phyloP scores from a whole-genome alignment of 768 basidiomycete species.

The Tricholoma hemisulphureum region DNA sequence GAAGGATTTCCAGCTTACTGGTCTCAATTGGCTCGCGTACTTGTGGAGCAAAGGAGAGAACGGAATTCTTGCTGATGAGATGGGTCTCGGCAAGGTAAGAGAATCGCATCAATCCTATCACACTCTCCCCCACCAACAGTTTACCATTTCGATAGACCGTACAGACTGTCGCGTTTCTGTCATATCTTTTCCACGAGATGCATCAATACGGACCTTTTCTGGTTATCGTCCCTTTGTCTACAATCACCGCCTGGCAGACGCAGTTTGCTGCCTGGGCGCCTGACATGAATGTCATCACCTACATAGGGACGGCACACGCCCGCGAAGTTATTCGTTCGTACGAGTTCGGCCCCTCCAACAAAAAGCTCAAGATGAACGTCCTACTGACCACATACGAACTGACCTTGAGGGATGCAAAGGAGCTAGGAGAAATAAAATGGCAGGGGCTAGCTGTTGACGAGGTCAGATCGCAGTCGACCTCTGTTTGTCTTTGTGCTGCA shows the following conservation, averaged over 20 bases:
- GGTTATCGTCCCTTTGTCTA: slow-evolving; percentile 96
- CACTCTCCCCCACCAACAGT: neutral
- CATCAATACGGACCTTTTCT: slow-evolving; percentile 96
- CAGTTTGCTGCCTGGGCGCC: slow-evolving; percentile 96
- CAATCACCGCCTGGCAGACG: slow-evolving; percentile 96
- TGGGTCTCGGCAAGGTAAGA: slow-evolving; percentile 93
- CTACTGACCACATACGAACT: slow-evolving; percentile 96
- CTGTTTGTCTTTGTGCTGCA: slow-evolving; percentile 2
- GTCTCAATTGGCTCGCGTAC: slow-evolving; percentile 98
- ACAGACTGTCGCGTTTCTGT: slow-evolving; percentile 93
- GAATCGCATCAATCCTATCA: neutral
- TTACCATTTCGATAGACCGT: slow-evolving; percentile 58
- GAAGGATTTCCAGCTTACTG: slow-evolving; percentile 98
- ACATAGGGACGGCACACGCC: slow-evolving; percentile 85
- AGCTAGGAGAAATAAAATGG: slow-evolving; percentile 94
- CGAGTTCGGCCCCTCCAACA: slow-evolving; percentile 87
- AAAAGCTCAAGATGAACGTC: slow-evolving; percentile 96
- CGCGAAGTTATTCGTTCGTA: slow-evolving; percentile 89
- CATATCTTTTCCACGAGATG: slow-evolving; percentile 89
- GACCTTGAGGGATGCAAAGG: slow-evolving; percentile 84
- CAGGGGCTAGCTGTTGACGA: slow-evolving; percentile 96
- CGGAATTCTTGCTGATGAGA: slow-evolving; percentile 97
- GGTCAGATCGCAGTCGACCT: slow-evolving; percentile 41
- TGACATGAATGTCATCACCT: slow-evolving; percentile 94
- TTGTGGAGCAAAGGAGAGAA: slow-evolving; percentile 94